Evolutionary conservation across 139 green algal species (phyloP).

Genomic region (Diplosphaera chodatii): DNA sequence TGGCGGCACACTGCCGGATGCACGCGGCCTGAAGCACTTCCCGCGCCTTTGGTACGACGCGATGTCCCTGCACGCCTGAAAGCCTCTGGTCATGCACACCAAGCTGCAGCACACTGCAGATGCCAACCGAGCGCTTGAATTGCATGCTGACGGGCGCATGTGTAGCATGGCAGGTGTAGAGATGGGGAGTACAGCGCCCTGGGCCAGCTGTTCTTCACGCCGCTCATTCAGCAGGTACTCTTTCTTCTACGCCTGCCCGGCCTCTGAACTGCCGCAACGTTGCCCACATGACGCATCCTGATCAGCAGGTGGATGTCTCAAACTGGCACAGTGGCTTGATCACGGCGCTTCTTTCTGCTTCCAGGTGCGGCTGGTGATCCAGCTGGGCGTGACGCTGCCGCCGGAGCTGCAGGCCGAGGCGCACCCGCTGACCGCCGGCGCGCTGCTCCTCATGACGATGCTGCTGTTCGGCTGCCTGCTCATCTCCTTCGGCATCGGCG

Average conservation of each 20-base stretch:
- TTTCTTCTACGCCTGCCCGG: too few species aligned
- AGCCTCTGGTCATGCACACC: too few species aligned
- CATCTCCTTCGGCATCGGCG: constrained; percentile 62
- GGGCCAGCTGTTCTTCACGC: constrained; percentile 66
- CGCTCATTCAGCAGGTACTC: constrained; percentile 47
- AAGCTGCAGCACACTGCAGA: too few species aligned
- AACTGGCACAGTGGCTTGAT: too few species aligned
- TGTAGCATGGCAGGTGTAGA: constrained; percentile 25
- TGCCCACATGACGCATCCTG: too few species aligned
- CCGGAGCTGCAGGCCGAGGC: neutral
- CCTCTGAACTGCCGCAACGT: too few species aligned
- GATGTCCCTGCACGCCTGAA: too few species aligned
- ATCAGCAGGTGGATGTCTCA: too few species aligned
- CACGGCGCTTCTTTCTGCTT: too few species aligned
- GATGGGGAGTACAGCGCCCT: constrained; percentile 34
- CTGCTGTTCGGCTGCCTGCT: constrained; percentile 48
- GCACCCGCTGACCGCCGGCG: constrained; percentile 8
- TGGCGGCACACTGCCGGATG: constrained; percentile 8
- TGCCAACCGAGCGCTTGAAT: too few species aligned
- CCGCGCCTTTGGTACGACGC: constrained; percentile 60
- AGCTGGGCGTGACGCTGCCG: constrained; percentile 49
- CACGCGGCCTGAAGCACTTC: constrained; percentile 30
- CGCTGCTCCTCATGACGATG: constrained; percentile 38
- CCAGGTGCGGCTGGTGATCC: constrained; percentile 40
- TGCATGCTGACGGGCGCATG: too few species aligned